Evolutionary conservation across 805 yeast species (phyloP).

Genomic region (Yamadazyma laniorum): DNA sequence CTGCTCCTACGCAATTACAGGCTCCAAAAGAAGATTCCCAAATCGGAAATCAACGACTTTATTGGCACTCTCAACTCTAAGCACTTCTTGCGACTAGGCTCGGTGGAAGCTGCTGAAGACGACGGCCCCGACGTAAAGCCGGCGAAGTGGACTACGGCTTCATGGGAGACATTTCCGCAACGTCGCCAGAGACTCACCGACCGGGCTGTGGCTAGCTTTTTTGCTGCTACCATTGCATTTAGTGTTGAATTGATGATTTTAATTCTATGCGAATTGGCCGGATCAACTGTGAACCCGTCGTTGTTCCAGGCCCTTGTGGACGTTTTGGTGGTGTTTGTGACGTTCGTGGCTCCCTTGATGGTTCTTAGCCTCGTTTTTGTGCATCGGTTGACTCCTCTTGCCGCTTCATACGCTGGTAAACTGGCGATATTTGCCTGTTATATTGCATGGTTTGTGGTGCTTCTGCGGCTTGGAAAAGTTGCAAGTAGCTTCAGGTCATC

Average conservation of each 20-base stretch:
- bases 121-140: not conserved
- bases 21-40: constrained; percentile 10
- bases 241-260: constrained; percentile 31
- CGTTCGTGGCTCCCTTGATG: constrained; percentile 45
- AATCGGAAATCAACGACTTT: constrained; percentile 25
- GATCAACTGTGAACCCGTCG: constrained; percentile 21
- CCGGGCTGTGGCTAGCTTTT: constrained; percentile 21
- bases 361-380: constrained; percentile 30
- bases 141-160: not conserved
- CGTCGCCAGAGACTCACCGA: not conserved
- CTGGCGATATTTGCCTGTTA: constrained; percentile 10
- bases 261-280: constrained; percentile 36
- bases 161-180: not conserved
- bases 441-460: constrained; percentile 31
- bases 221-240: constrained; percentile 29
- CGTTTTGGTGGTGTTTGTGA: constrained; percentile 35
- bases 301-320: constrained; percentile 42
- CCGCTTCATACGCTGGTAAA: constrained; percentile 3
- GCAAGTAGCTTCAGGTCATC: constrained; percentile 6
- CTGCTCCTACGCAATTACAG: constrained; percentile 17
- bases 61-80: constrained; percentile 2
- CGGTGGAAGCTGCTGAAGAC: not conserved
- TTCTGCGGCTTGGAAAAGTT: constrained; percentile 30
- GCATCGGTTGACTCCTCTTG: constrained; percentile 24
- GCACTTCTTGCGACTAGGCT: not conserved